A percentile compares a stretch with the other conserved stretches of the same genome.
These are phyloP conservation scores for Theobroma cacao DNA, from an alignment of 345 rosid genomes.

Conservation along the genomic window DNA sequence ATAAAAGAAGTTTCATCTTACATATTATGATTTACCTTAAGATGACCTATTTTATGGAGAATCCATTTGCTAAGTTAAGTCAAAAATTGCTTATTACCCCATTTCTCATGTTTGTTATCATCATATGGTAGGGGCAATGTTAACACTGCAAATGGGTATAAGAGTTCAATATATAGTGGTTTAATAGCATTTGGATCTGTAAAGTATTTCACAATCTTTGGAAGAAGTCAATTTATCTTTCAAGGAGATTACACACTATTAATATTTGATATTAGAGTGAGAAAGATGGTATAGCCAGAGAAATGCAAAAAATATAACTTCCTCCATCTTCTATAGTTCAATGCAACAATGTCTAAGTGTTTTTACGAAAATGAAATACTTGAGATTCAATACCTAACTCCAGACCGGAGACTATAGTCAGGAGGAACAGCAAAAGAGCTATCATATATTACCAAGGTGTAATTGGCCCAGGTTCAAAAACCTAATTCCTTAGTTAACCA, in stretches of 20 bases:
- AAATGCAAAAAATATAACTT: constrained; percentile 2
- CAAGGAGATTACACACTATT: constrained; percentile 18
- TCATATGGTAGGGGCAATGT: constrained; percentile 95
- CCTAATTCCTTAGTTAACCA: constrained; percentile 89
- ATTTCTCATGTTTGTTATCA: no score
- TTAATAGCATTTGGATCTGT: constrained; percentile 87
- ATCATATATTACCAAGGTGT: constrained; percentile 98
- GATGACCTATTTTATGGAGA: no score
- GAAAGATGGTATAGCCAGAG: neutral
- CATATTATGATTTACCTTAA: no score
- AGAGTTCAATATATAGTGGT: constrained; percentile 84
- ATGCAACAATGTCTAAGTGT: constrained; percentile 1
- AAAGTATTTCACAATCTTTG: constrained; percentile 87
- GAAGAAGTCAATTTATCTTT: constrained; percentile 92
- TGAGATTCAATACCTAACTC: constrained; percentile 96
- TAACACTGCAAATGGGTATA: constrained; percentile 84
- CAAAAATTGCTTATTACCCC: no score
- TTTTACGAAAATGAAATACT: constrained; percentile 35
- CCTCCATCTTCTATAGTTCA: constrained; percentile 1
- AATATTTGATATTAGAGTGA: constrained; percentile 3
- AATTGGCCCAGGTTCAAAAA: constrained; percentile 91
- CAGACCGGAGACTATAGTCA: constrained; percentile 85
- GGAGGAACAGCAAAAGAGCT: constrained; percentile 70
- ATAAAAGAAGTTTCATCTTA: no score
- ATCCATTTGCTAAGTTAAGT: no score